Conservation (phyloP, 2,329 filamentous ascomycete genomes). For the Eutypella sp. region DNA sequence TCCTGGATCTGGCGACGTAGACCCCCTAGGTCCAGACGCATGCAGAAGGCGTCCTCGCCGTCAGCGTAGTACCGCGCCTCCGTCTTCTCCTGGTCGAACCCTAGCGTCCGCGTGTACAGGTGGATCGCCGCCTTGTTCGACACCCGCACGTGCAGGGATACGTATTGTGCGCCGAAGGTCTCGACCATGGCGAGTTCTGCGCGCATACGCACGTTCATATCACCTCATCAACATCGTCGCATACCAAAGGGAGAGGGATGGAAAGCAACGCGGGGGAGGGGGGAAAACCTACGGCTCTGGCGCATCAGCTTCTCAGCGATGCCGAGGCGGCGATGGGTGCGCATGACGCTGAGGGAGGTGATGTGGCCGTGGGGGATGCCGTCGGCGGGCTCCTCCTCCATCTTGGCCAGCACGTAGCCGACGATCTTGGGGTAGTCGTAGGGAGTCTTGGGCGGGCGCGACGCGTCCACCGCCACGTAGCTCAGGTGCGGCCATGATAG, state of each 20-base stretch:
- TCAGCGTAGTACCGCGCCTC: conserved; percentile 95
- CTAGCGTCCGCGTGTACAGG: conserved; percentile 87
- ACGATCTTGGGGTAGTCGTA: conserved; percentile 96
- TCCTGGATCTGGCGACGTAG: conserved; percentile 51
- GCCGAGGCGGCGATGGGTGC: conserved; percentile 84
- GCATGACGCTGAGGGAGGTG: conserved; percentile 91
- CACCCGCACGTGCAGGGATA: conserved; percentile 91
- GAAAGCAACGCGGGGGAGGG: not conserved
- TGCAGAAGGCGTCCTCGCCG: conserved; percentile 91
- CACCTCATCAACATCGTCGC: not conserved
- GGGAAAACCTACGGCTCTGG: conserved; percentile 70
- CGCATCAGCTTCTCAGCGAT: conserved; percentile 98
- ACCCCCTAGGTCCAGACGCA: conserved; percentile 75
- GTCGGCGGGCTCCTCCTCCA: conserved; percentile 95
- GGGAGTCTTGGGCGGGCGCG: conserved; percentile 68
- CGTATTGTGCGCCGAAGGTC: conserved; percentile 84
- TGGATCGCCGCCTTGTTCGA: conserved; percentile 88
- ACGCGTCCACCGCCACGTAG: conserved; percentile 92
- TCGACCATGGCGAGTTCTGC: conserved; percentile 94
- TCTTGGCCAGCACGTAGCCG: conserved; percentile 98
- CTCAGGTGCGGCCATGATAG: conserved; percentile 96
- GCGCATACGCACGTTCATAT: not conserved
- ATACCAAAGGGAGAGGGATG: not conserved
- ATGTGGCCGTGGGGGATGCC: conserved; percentile 94
- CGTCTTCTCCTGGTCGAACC: conserved; percentile 81